phyloP scores from a whole-genome alignment of 257 asterid species.

The Capsicum rhomboideum region DNA sequence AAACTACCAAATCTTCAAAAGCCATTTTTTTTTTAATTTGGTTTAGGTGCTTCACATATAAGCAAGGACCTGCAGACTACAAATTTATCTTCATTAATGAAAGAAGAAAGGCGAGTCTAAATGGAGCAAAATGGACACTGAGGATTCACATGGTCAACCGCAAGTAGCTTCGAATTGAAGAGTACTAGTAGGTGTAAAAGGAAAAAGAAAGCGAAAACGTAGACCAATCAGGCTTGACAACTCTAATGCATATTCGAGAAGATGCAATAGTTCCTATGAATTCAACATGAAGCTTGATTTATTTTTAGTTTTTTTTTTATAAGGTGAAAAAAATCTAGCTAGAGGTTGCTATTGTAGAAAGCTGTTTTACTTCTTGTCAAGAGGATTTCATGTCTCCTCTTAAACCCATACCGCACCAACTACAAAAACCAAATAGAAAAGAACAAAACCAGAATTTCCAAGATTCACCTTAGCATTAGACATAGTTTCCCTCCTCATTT shows the following conservation, averaged over 20 bases:
- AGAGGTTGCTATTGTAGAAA: not conserved
- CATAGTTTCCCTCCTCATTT: slow-evolving; percentile 65
- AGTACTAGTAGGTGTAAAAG: not conserved
- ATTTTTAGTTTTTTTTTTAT: not conserved
- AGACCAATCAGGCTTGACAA: not conserved
- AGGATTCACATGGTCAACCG: not conserved
- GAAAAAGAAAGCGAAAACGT: not conserved
- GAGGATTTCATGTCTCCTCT: not conserved
- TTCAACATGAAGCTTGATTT: not conserved
- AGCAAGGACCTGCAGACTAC: not conserved
- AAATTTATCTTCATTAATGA: not conserved
- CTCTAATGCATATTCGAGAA: not conserved
- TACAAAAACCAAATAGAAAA: not conserved
- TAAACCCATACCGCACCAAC: not conserved
- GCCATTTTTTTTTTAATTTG: not conserved
- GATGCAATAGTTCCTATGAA: not conserved
- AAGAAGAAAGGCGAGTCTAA: not conserved
- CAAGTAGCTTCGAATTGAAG: not conserved
- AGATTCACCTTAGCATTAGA: slow-evolving; percentile 69
- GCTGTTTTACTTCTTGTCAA: not conserved
- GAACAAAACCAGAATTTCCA: not conserved
- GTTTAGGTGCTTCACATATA: not conserved
- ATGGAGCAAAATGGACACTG: not conserved
- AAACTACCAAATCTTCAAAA: not conserved
- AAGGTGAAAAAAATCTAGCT: not conserved